A percentile compares a stretch with the other conserved stretches of the same genome.
These are phyloP conservation scores for Globisporangium mamillatum DNA, from an alignment of 352 stramenopile genomes.

Conservation along the genomic window DNA sequence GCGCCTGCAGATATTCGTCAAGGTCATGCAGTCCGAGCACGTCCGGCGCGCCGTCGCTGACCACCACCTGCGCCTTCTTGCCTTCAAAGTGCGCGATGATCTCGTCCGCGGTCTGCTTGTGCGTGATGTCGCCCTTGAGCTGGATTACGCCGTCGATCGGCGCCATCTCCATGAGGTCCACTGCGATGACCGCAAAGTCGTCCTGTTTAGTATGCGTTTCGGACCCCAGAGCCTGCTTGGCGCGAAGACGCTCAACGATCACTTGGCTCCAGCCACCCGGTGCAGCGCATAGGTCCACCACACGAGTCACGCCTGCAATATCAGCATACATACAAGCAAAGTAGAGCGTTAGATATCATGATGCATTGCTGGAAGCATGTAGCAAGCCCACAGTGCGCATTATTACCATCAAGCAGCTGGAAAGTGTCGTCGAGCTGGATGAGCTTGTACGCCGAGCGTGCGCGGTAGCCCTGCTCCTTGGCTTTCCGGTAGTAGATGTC, in stretches of 20 bases:
- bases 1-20: slow-evolving; percentile 80
- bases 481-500: slow-evolving; percentile 93
- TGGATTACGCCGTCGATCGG: slow-evolving; percentile 86
- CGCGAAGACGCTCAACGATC: slow-evolving; percentile 69
- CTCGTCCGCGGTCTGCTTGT: slow-evolving; percentile 64
- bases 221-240: slow-evolving; percentile 5
- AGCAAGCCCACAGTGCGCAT: not conserved
- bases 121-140: slow-evolving; percentile 82
- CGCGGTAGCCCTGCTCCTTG: slow-evolving; percentile 95
- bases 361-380: too few relatives aligned
- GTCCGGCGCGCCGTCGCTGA: slow-evolving; percentile 99
- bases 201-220: not conserved
- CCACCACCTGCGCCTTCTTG: slow-evolving; percentile 94
- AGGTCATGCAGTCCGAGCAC: slow-evolving; percentile 88
- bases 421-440: slow-evolving; percentile 99
- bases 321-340: not conserved
- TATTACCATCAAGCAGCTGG: slow-evolving; percentile 81
- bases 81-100: slow-evolving; percentile 70
- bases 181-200: slow-evolving; percentile 55
- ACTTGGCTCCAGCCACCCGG: slow-evolving; percentile 87
- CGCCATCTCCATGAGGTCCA: slow-evolving; percentile 96
- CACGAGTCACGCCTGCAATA: slow-evolving; percentile 56
- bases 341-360: not conserved
- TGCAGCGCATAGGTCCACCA: slow-evolving; percentile 82
- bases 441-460: slow-evolving; percentile 98